Evolutionary conservation across 2,329 filamentous ascomycete species (phyloP), one percentile per base, ranked within the genome.

Genomic region (Lachnellula subtilissima): DNA sequence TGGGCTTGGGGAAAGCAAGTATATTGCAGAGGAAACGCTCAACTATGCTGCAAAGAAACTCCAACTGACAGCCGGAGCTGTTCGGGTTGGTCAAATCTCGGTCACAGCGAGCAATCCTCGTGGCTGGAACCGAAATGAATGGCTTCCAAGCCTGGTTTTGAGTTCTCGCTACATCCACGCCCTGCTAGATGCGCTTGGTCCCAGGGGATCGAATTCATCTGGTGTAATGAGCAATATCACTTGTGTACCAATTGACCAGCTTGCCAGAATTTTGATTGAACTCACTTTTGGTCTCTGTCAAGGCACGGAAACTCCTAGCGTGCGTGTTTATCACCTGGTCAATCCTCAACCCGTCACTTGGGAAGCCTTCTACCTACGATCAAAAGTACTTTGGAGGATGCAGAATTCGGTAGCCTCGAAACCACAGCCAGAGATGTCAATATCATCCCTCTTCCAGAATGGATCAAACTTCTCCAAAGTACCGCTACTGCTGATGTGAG

Each of bases 111-210:
- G 71, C 15, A 64, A 49, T 11, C 43, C 66, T 19, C 80, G 80
- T 0, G 61, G 63, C 25, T 85, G 82, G 82, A 83, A 80, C 57
- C 69, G 67, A 35, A 73, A 78, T 8, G 82, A 85, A 58, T 84
- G 80, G 77, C 64, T 85, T 1, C 82, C 83, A 0, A 72, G 54
- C 25, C 15, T 56, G 11, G 53, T 62, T 12, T 48, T 48, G 19
- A 45, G 22, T 19, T 48, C 50, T 5, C 19, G 14, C 9, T 37
- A 40, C 45, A 12, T 52, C 3, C 25, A 39, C 8, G 54, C 51
- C 25, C 19, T 59, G 32, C 54, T 50, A 17, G 49, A 59, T 12
- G 40, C 46, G 6, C 52, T 61, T 32, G 54, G 54, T 4, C 22
- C 22, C 22, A 22, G 4, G 22, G 22, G 22, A 22, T 22, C 22